phyloP scores from a whole-genome alignment of 192 early-diverging fungal genomes.

The Mortierella claussenii region DNA sequence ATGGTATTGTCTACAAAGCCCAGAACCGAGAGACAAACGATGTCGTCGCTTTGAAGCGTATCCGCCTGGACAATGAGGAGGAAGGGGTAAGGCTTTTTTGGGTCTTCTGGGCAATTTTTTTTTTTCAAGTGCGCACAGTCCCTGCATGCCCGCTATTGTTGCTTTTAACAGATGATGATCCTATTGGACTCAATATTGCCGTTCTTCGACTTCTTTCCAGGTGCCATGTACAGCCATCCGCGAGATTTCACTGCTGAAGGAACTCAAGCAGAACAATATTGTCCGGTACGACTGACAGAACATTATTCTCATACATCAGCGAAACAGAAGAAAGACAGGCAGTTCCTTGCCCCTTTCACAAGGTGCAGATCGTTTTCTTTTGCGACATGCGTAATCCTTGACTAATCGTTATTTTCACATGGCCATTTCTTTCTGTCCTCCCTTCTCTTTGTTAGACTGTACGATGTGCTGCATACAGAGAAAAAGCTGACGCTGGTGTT shows the following conservation, averaged over 20 bases:
- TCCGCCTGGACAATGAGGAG: constrained; percentile 90
- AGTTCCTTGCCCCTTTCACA: no score
- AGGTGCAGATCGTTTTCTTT: no score
- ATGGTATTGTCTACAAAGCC: constrained; percentile 99
- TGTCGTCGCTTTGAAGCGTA: constrained; percentile 97
- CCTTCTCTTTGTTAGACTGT: constrained; percentile 66
- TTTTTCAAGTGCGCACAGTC: not conserved
- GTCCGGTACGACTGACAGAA: constrained; percentile 70
- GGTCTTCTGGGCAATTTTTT: no score
- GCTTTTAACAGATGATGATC: not conserved
- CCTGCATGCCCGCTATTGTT: not conserved
- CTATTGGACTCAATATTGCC: not conserved
- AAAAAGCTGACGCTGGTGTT: constrained; percentile 98
- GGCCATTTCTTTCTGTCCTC: not conserved
- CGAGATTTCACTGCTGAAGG: constrained; percentile 88
- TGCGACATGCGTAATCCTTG: no score
- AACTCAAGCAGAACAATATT: constrained; percentile 86
- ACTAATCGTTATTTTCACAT: not conserved
- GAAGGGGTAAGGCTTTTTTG: constrained; percentile 76
- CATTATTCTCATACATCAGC: not conserved
- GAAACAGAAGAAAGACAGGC: no score
- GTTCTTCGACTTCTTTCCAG: constrained; percentile 31
- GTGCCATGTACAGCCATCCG: constrained; percentile 89
- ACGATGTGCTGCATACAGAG: constrained; percentile 98
- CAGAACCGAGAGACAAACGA: constrained; percentile 94